Conservation (phyloP, 164 flowering plant genomes). For the Dillenia turbinata region DNA sequence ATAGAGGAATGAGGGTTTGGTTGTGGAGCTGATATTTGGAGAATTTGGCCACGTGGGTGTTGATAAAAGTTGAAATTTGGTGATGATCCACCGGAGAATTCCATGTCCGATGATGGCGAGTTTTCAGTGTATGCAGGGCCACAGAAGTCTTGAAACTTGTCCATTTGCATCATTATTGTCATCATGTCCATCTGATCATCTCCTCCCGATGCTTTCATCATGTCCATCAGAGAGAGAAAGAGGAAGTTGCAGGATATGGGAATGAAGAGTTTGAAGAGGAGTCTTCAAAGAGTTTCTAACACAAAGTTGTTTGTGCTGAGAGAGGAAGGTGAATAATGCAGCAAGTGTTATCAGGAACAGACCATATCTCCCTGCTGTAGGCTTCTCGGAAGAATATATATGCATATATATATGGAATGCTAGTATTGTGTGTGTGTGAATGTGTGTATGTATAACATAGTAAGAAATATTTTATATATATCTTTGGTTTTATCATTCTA, state of each 20-base stretch:
- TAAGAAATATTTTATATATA: too few relatives aligned
- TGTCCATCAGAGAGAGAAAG: conserved; percentile 13
- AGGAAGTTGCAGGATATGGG: background rate
- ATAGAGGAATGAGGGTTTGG: conserved; percentile 12
- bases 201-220: conserved; percentile 18
- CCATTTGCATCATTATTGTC: conserved; percentile 55
- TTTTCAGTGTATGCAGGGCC: conserved; percentile 14
- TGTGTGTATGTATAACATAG: too few relatives aligned
- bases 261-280: background rate
- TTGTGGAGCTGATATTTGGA: too few relatives aligned
- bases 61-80: conserved; percentile 11
- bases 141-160: conserved; percentile 41
- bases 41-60: conserved; percentile 7
- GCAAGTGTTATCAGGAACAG: too few relatives aligned
- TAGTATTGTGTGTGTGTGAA: too few relatives aligned
- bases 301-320: too few relatives aligned
- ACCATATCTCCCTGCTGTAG: too few relatives aligned
- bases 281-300: too few relatives aligned
- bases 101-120: conserved; percentile 15
- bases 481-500: too few relatives aligned
- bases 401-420: too few relatives aligned
- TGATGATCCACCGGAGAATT: conserved; percentile 20
- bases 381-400: too few relatives aligned
- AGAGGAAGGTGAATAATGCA: too few relatives aligned
- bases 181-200: conserved; percentile 57